These are phyloP conservation scores for Stylonectria norvegica DNA, from an alignment of 2,329 filamentous ascomycete species.

Conservation along the genomic window DNA sequence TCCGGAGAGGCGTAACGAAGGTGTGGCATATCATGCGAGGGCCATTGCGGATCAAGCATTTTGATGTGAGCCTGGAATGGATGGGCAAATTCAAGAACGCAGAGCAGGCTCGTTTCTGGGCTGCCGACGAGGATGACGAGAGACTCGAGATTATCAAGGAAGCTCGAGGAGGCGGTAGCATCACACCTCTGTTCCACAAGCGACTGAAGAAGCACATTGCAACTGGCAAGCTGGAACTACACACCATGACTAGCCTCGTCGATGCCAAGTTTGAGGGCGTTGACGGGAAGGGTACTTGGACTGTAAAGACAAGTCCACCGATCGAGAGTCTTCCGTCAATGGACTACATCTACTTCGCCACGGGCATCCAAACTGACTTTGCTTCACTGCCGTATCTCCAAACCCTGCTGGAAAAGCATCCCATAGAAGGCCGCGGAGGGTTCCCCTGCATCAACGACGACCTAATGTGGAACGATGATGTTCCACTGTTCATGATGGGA, in stretches of 20 bases:
- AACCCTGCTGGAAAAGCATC: constrained; percentile 55
- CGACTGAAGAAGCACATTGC: constrained; percentile 60
- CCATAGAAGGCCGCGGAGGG: constrained; percentile 60
- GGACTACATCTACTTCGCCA: constrained; percentile 74
- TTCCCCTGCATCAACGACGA: constrained; percentile 73
- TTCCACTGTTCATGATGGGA: constrained; percentile 71
- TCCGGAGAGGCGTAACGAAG: constrained; percentile 61
- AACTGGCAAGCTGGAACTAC: constrained; percentile 50
- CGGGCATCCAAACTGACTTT: constrained; percentile 65
- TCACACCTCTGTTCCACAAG: constrained; percentile 66
- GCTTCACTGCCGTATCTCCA: constrained; percentile 57
- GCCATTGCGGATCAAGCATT: constrained; percentile 62
- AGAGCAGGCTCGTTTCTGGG: constrained; percentile 74
- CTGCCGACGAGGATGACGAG: constrained; percentile 67
- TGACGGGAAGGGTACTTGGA: constrained; percentile 33
- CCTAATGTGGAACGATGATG: constrained; percentile 68
- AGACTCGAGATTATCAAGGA: constrained; percentile 61
- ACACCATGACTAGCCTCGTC: constrained; percentile 54
- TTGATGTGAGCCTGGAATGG: constrained; percentile 74
- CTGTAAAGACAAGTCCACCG: constrained; percentile 50
- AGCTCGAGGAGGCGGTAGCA: constrained; percentile 72
- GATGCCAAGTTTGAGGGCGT: constrained; percentile 47
- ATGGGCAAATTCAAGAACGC: constrained; percentile 79
- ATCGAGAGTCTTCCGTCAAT: constrained; percentile 52
- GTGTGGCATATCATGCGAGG: constrained; percentile 69